Evolutionary conservation across 192 early-diverging fungal species (phyloP).

Genomic region (Coemansia interrupta): DNA sequence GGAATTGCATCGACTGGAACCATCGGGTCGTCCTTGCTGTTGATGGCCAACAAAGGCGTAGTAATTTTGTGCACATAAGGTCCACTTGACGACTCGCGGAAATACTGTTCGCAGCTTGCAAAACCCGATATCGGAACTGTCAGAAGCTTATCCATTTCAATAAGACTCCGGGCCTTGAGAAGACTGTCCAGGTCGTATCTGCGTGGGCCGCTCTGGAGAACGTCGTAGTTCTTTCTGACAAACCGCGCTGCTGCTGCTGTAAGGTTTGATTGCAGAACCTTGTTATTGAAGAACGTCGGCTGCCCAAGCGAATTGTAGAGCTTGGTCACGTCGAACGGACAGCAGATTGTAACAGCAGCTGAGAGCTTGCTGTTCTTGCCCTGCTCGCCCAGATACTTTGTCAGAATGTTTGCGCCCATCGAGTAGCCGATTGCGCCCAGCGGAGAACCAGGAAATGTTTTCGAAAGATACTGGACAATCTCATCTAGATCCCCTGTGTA

Average conservation of each 20-base stretch:
- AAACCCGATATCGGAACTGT: conserved; percentile 5
- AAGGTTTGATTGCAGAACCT: conserved; percentile 6
- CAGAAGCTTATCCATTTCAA: conserved; percentile 8
- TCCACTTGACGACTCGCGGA: conserved; percentile 1
- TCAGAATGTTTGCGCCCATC: conserved; percentile 11
- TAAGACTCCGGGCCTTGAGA: neutral
- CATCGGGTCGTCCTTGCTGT: conserved; percentile 17
- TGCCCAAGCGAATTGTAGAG: conserved; percentile 5
- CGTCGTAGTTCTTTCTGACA: conserved; percentile 1
- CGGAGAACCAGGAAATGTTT: neutral
- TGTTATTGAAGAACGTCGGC: conserved; percentile 10
- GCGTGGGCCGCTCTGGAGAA: neutral
- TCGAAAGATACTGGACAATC: neutral
- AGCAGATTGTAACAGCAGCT: conserved; percentile 15
- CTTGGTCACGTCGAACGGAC: conserved; percentile 7
- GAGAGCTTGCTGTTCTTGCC: neutral
- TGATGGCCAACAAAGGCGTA: conserved; percentile 14
- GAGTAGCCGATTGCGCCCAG: conserved; percentile 13
- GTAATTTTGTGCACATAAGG: neutral
- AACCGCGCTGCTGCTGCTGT: too few relatives aligned
- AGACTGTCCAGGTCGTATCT: conserved; percentile 11
- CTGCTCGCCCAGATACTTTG: conserved; percentile 11
- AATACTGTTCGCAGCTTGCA: conserved; percentile 6
- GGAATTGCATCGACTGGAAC: conserved; percentile 16
- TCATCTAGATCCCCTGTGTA: conserved; percentile 13